A percentile compares a stretch with the other conserved stretches of the same genome.
These are phyloP conservation scores for Ceratocystis diversiconidia DNA, from an alignment of 2,329 filamentous ascomycete species.

Conservation along the genomic window DNA sequence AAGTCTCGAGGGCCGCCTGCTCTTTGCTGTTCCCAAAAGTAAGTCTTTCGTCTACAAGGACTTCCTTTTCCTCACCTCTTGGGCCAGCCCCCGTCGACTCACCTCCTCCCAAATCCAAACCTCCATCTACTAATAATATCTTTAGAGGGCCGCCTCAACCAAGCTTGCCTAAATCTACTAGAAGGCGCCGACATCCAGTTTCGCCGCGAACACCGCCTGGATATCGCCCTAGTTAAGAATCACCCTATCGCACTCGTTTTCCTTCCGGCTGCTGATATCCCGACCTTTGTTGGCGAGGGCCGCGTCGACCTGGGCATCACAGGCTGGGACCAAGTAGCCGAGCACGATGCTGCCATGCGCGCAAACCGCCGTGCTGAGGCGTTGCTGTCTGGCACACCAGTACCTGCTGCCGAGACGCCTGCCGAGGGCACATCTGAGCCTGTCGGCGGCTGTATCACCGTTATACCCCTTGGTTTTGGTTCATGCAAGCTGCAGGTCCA, in stretches of 20 bases:
- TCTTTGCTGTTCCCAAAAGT: constrained; percentile 99
- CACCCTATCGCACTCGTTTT: constrained; percentile 90
- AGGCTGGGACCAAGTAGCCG: constrained; percentile 78
- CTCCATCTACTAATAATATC: constrained; percentile 19
- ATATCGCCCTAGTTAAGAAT: constrained; percentile 97
- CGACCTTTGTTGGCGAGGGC: constrained; percentile 91
- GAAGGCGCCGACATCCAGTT: constrained; percentile 94
- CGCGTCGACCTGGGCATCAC: constrained; percentile 91
- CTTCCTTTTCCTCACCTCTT: neutral
- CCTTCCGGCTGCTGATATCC: constrained; percentile 91
- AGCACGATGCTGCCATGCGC: constrained; percentile 59
- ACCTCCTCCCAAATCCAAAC: neutral
- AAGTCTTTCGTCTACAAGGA: constrained; percentile 29
- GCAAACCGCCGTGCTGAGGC: constrained; percentile 36
- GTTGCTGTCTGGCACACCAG: constrained; percentile 26
- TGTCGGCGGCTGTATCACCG: constrained; percentile 57
- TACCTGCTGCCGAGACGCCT: constrained; percentile 8
- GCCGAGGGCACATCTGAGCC: constrained; percentile 29
- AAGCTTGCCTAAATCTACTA: constrained; percentile 77
- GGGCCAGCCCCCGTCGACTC: neutral
- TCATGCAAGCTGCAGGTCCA: constrained; percentile 92
- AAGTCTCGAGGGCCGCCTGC: constrained; percentile 79
- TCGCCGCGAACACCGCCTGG: constrained; percentile 81
- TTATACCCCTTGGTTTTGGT: constrained; percentile 85
- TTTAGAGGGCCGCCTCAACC: constrained; percentile 81